Conservation (phyloP, 108 stramenopile genomes). For the Nitzschia inconspicua region DNA sequence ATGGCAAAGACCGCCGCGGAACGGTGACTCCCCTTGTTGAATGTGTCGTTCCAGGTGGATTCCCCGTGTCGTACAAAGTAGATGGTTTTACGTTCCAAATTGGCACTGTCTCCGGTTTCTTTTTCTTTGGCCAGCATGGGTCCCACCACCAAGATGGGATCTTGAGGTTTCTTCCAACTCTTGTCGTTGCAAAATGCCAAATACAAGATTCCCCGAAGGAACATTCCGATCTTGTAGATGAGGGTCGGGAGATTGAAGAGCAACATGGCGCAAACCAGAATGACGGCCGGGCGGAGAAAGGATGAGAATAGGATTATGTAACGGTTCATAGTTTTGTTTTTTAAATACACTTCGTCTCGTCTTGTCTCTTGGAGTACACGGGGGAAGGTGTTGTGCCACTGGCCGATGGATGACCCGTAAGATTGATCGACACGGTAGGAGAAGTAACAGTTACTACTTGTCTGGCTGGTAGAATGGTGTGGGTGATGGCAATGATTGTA, state of each 20-base stretch:
- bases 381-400: too few relatives aligned
- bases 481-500: too few relatives aligned
- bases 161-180: constrained; percentile 63
- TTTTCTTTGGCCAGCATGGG: constrained; percentile 27
- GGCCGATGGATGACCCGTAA: too few relatives aligned
- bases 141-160: constrained; percentile 54
- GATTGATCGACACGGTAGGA: too few relatives aligned
- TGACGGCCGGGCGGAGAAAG: constrained; percentile 33
- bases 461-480: too few relatives aligned
- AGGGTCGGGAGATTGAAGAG: constrained; percentile 53
- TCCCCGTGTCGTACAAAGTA: constrained; percentile 88
- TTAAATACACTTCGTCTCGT: too few relatives aligned
- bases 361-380: too few relatives aligned
- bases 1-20: constrained; percentile 49
- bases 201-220: constrained; percentile 51
- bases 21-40: constrained; percentile 83
- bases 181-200: constrained; percentile 81
- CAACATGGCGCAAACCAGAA: constrained; percentile 46
- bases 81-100: constrained; percentile 69
- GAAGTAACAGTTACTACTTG: too few relatives aligned
- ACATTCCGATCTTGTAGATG: constrained; percentile 58
- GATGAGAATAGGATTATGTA: too few relatives aligned
- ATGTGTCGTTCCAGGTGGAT: constrained; percentile 84
- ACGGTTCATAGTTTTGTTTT: too few relatives aligned
- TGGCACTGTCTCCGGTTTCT: constrained; percentile 1